Base-by-base conservation (phyloP, 441 rosid species). In the Adansonia grandidieri region DNA sequence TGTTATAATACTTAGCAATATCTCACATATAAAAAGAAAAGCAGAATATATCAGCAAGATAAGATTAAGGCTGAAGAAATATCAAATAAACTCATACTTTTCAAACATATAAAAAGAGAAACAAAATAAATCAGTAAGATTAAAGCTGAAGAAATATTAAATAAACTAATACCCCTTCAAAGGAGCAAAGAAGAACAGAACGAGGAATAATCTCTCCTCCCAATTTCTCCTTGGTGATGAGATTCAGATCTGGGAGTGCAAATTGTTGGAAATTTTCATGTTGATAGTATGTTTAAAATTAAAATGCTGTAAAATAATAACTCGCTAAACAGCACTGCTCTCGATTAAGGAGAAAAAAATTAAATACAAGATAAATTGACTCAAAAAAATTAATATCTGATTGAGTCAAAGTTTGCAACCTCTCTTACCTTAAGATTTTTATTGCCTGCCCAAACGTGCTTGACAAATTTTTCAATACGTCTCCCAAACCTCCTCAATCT, bases 161-260 rank as follows among this genome's bases (percentile, higher is more conserved):
- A 32, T 40, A 67, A 4, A 56, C 42, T 79, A 91, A 80, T 92
- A 95, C 98, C 97, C 98, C 99, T 91, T 96, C 98, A 79, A 96
- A 96, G 72, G 96, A 87, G 87, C 98, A 96, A 8, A 94, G 92
- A 67, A 96, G 97, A 80, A 94, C 97, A 54, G 98, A 96, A 8
- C 98, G 95, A 65, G 99, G 98, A 77, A 96, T 94, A 53, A 96
- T 96, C 84, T 96, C 99, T 82, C 99, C 99, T 71, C 99, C 98
- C 79, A 96, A 78, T 84, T 88, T 89, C 87, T 93, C 98, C 85
- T 94, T 94, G 70, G 97, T 92, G 60, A 96, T 86, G 71, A 91
- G 93, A 86, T 89, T 93, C 84, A 96, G 82, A 71, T 92, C 93
- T 5, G 98, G 98, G 65, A 96, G 92, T 17, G 97, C 90, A 82